Evolutionary conservation across 2,329 filamentous ascomycete genomes (phyloP).

Genomic region (Paecilomyces variotii): DNA sequence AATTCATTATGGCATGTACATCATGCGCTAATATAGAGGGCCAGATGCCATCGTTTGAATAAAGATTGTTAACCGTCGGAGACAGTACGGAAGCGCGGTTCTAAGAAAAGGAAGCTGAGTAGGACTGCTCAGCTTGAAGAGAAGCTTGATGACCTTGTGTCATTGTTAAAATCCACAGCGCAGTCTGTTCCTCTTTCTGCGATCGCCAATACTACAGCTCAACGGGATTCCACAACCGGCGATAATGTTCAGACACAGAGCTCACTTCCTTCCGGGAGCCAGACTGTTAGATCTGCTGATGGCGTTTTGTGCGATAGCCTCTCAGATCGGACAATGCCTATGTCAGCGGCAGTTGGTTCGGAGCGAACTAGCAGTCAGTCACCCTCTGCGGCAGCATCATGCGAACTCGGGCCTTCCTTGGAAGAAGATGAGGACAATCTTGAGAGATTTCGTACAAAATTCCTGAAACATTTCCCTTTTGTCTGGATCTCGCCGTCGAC

Average conservation of each 20-base stretch:
- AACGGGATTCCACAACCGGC: background rate
- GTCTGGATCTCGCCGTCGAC: constrained; percentile 33
- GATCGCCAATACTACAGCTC: background rate
- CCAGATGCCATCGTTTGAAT: constrained; percentile 36
- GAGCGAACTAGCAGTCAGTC: background rate
- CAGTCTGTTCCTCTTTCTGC: background rate
- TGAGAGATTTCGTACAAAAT: constrained; percentile 34
- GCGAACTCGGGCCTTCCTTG: constrained; percentile 12
- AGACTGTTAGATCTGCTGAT: background rate
- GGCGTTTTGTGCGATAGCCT: background rate
- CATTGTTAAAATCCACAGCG: constrained; percentile 18
- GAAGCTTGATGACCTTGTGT: constrained; percentile 19
- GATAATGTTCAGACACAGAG: background rate
- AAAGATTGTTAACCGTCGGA: constrained; percentile 33
- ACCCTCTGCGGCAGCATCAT: background rate
- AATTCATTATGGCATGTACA: background rate
- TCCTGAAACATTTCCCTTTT: constrained; percentile 40
- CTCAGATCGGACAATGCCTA: background rate
- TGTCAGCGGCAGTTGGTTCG: background rate
- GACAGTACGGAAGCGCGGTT: constrained; percentile 22
- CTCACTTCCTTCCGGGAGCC: background rate
- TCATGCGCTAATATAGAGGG: background rate
- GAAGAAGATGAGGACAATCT: constrained; percentile 36
- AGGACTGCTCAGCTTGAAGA: constrained; percentile 17
- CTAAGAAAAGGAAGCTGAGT: constrained; percentile 5